These are phyloP conservation scores for Vanilla planifolia DNA, from an alignment of 106 monocot species.

Conservation along the genomic window DNA sequence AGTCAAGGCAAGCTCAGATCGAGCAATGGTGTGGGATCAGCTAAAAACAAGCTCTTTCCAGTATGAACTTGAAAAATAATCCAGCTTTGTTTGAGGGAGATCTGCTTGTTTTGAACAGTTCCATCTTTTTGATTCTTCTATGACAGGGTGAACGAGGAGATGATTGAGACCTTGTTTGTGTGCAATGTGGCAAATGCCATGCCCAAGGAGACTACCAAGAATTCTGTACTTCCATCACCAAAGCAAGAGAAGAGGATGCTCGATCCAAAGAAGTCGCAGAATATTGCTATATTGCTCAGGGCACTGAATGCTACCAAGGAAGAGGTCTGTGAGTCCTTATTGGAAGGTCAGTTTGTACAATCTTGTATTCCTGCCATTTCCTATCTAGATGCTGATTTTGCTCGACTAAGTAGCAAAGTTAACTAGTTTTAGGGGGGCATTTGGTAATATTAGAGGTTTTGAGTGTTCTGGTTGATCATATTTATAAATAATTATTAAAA, in stretches of 20 bases:
- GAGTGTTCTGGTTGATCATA: no score
- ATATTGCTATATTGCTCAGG: slow-evolving; percentile 70
- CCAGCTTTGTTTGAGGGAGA: no score
- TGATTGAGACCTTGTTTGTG: slow-evolving; percentile 75
- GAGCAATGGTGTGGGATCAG: slow-evolving; percentile 89
- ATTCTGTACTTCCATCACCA: slow-evolving; percentile 19
- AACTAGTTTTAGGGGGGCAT: no score
- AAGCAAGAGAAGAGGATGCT: slow-evolving; percentile 46
- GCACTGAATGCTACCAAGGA: slow-evolving; percentile 77
- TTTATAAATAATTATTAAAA: no score
- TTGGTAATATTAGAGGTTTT: no score
- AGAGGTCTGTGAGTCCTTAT: slow-evolving; percentile 68
- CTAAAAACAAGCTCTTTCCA: slow-evolving; percentile 79
- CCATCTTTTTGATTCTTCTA: not conserved
- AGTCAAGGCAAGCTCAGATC: slow-evolving; percentile 59
- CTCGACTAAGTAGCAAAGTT: no score
- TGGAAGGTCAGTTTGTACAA: slow-evolving; percentile 63
- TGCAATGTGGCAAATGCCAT: slow-evolving; percentile 23
- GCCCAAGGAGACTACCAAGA: slow-evolving; percentile 26
- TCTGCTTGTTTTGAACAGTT: no score
- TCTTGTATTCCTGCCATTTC: no score
- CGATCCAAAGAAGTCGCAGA: slow-evolving; percentile 80
- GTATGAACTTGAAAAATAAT: slow-evolving; percentile 18
- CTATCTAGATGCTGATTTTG: no score
- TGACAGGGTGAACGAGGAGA: slow-evolving; percentile 73